Percentiles rank a stretch among this genome's conserved stretches.
Conservation (phyloP, 1,139 yeast species). For the Schwanniomyces etchellsii region DNA sequence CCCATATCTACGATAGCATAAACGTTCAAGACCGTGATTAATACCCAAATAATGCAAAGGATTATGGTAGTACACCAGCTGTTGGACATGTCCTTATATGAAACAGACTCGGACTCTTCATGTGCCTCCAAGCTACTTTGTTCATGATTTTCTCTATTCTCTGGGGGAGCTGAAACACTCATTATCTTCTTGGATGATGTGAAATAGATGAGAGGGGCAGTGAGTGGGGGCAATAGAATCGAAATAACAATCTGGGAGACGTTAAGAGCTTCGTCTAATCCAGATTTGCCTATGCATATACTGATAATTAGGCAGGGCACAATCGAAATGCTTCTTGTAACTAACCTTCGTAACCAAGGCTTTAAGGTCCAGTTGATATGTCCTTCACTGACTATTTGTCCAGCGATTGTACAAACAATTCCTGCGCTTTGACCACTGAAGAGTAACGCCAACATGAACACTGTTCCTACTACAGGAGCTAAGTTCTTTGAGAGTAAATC, state of each 20-base stretch:
- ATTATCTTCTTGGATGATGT: conserved; percentile 60
- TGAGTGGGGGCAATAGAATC: conserved; percentile 63
- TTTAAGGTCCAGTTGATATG: conserved; percentile 67
- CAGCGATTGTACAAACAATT: conserved; percentile 81
- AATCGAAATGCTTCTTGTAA: conserved; percentile 67
- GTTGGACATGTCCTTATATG: conserved; percentile 50
- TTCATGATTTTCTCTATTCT: conserved; percentile 9
- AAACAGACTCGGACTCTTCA: conserved; percentile 8
- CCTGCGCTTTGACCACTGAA: conserved; percentile 82
- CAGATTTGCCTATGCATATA: conserved; percentile 56
- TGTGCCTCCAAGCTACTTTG: conserved; percentile 4
- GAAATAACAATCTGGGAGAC: conserved; percentile 75
- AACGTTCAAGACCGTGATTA: conserved; percentile 58
- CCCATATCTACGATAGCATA: conserved; percentile 68
- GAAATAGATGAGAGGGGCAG: conserved; percentile 74
- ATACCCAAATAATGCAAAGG: conserved; percentile 54
- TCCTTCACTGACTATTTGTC: conserved; percentile 82
- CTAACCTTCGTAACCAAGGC: conserved; percentile 74
- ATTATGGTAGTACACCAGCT: conserved; percentile 49
- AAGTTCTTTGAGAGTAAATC: conserved; percentile 48
- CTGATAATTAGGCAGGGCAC: conserved; percentile 67
- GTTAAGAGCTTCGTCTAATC: conserved; percentile 59
- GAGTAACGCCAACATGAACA: conserved; percentile 70
- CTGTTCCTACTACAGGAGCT: conserved; percentile 70
- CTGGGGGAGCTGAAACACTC: conserved; percentile 39